Evolutionary conservation across 164 flowering plant genomes (phyloP).

Genomic region (Nelumbo lutea): DNA sequence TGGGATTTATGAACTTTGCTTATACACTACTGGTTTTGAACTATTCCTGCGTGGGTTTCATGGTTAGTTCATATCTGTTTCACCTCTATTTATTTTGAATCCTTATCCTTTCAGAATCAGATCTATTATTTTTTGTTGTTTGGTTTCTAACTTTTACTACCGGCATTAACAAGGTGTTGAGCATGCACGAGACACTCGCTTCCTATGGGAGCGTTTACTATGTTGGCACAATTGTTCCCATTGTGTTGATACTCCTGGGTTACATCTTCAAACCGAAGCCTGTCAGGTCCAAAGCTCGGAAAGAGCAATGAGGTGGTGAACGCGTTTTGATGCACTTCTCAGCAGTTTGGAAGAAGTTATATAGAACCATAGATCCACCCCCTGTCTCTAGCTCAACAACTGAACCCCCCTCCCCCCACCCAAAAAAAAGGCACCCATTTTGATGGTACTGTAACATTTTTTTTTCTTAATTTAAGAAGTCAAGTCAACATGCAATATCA

Average conservation of each 20-base stretch:
- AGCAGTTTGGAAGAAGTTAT: background rate
- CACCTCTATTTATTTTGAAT: conserved; percentile 4
- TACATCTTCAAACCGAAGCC: conserved; percentile 64
- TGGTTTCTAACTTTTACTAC: background rate
- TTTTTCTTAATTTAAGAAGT: too few species aligned
- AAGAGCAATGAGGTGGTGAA: conserved; percentile 45
- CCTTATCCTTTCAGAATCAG: background rate
- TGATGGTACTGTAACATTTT: too few species aligned
- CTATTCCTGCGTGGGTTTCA: conserved; percentile 80
- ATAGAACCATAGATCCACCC: too few species aligned
- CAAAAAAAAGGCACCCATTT: too few species aligned
- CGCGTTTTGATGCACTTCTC: background rate
- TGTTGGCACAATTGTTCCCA: conserved; percentile 68
- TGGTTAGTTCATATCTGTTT: conserved; percentile 41
- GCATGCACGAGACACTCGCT: conserved; percentile 73
- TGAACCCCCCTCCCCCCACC: too few species aligned
- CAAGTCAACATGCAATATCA: too few species aligned
- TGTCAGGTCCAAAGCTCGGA: conserved; percentile 53
- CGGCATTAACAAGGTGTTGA: conserved; percentile 53
- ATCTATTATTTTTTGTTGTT: background rate
- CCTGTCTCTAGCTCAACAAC: too few species aligned
- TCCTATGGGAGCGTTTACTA: conserved; percentile 73
- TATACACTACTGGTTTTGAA: conserved; percentile 70
- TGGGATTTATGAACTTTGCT: conserved; percentile 51
- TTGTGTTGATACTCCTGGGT: conserved; percentile 55